Conservation (phyloP, 106 monocot species). For the Narthecium ossifragum region DNA sequence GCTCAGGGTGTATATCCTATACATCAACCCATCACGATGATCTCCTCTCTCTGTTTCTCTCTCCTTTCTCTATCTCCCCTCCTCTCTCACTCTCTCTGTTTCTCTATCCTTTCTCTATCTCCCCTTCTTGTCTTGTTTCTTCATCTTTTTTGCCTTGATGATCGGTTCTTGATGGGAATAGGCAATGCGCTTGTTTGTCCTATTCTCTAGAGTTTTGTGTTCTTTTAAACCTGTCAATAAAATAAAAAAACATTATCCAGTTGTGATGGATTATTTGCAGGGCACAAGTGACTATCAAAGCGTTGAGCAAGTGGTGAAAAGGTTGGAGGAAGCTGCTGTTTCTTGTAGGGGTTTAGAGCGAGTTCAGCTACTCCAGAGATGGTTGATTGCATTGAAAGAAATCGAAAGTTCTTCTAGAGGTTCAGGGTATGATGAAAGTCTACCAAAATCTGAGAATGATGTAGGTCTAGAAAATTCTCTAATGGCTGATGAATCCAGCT, state of each 20-base stretch:
- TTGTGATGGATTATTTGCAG: no score
- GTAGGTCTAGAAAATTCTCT: not conserved
- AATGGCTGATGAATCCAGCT: not conserved
- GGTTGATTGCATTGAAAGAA: conserved; percentile 50
- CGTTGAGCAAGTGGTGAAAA: conserved; percentile 27
- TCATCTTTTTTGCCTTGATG: not conserved
- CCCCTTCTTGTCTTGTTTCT: not conserved
- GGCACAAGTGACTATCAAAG: conserved; percentile 18
- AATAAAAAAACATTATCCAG: no score
- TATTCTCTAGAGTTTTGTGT: no score
- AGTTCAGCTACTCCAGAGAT: conserved; percentile 37
- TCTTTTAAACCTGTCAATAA: no score
- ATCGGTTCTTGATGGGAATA: not conserved
- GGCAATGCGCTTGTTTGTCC: no score
- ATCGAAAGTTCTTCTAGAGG: conserved; percentile 13
- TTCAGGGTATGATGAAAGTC: conserved; percentile 7
- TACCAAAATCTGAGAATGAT: not conserved
- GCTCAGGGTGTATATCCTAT: no score
- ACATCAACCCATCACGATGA: no score
- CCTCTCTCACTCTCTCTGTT: no score
- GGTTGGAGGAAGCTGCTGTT: conserved; percentile 49
- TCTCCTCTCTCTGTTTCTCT: no score
- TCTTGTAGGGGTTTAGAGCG: conserved; percentile 45
- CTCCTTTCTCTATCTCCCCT: no score
- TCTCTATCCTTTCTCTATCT: not conserved